These are phyloP conservation scores for Oenanthe javanica DNA, from an alignment of 140 eudicot genomes.

Conservation along the genomic window DNA sequence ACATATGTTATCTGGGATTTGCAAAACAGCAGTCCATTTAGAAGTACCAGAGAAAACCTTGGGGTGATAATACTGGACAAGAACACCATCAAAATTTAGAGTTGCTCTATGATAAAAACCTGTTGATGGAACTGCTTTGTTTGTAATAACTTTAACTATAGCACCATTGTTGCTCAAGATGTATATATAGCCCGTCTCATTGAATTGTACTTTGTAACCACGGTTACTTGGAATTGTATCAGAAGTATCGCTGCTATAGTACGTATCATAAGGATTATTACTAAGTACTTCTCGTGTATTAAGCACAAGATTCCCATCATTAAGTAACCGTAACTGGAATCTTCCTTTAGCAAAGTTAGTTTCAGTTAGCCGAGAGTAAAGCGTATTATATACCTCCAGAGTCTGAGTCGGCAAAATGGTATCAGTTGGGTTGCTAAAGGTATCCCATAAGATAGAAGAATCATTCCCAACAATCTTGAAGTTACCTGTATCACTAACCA, in stretches of 20 bases:
- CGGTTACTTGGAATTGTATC: neutral
- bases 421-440: slow-evolving; percentile 1
- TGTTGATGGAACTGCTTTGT: neutral
- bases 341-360: neutral
- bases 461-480: neutral
- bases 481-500: neutral
- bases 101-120: neutral
- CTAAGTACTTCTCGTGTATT: neutral
- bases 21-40: neutral
- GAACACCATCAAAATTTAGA: neutral
- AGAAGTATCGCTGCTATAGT: neutral
- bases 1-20: neutral
- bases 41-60: neutral
- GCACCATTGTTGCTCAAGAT: neutral
- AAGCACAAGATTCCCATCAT: neutral
- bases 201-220: neutral
- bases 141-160: neutral
- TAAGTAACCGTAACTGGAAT: neutral
- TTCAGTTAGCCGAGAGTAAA: neutral
- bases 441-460: neutral
- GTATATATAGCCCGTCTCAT: neutral
- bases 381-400: neutral
- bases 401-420: neutral
- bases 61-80: slow-evolving; percentile 1
- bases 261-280: neutral